Evolutionary conservation across 2,329 filamentous ascomycete species (phyloP).

Genomic region (Colletotrichum agaves): DNA sequence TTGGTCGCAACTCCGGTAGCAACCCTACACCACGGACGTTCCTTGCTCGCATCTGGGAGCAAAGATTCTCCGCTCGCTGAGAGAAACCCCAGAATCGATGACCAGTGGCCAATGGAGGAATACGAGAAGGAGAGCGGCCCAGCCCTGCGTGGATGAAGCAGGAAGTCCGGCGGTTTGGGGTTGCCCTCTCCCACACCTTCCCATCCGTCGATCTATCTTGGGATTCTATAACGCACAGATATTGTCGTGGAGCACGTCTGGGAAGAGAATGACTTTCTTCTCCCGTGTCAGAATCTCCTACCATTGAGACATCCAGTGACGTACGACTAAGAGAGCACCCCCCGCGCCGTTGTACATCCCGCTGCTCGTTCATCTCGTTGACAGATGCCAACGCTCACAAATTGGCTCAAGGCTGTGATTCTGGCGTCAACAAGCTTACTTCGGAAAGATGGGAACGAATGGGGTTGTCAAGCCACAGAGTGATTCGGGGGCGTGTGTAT

Average conservation of each 20-base stretch:
- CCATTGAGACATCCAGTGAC: slow-evolving; percentile 1
- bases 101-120: background rate
- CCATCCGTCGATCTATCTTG: slow-evolving; percentile 10
- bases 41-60: background rate
- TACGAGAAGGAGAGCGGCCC: background rate
- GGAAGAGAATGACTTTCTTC: background rate
- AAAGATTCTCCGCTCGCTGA: slow-evolving; percentile 17
- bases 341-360: background rate
- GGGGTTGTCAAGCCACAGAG: background rate
- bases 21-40: slow-evolving; percentile 20
- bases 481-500: background rate
- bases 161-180: background rate
- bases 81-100: background rate
- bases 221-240: background rate
- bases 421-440: slow-evolving; percentile 4
- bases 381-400: slow-evolving; percentile 2
- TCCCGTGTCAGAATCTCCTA: background rate
- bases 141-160: slow-evolving; percentile 16
- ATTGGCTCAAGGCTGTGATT: slow-evolving; percentile 13
- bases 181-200: slow-evolving; percentile 1
- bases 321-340: background rate
- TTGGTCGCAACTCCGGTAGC: background rate
- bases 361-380: background rate
- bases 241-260: background rate
- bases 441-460: background rate